Conservation (phyloP, 228 moss, liverwort and hornwort genomes). For the Sphagnum magellanicum region DNA sequence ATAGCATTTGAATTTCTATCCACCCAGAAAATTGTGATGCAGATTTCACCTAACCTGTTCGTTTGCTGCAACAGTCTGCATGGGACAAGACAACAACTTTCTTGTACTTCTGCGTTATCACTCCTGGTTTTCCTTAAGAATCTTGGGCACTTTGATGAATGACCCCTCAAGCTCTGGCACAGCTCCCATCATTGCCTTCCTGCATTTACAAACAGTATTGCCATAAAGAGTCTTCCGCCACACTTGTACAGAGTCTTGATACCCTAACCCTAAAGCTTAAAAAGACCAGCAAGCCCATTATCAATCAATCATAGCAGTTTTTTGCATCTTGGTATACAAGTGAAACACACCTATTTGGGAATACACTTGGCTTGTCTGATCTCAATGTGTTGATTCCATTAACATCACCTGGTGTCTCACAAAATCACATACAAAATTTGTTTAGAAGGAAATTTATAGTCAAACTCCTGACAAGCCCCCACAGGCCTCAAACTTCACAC, state of each 20-base stretch:
- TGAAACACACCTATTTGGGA: slow-evolving; percentile 45
- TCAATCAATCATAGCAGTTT: neutral
- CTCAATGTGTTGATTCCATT: slow-evolving; percentile 63
- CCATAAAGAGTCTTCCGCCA: neutral
- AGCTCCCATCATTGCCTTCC: slow-evolving; percentile 79
- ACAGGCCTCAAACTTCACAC: too few species aligned
- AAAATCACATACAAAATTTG: neutral
- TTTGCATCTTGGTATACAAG: neutral
- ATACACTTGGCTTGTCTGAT: slow-evolving; percentile 43
- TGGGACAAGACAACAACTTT: too few species aligned
- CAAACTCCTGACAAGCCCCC: too few species aligned
- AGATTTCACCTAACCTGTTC: too few species aligned
- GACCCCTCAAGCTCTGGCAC: slow-evolving; percentile 81
- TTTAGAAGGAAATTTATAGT: neutral
- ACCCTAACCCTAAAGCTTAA: neutral
- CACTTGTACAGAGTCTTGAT: neutral
- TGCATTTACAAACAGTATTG: slow-evolving; percentile 14
- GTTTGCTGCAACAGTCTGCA: too few species aligned
- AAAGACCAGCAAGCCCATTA: slow-evolving; percentile 2
- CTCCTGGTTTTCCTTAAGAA: slow-evolving; percentile 82
- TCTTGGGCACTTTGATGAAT: slow-evolving; percentile 90
- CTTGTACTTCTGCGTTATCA: slow-evolving; percentile 3
- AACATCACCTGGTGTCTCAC: slow-evolving; percentile 43
- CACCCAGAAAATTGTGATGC: too few species aligned
- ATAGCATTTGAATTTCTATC: too few species aligned